Evolutionary conservation across 768 basidiomycete genomes (phyloP).

Genomic region (Phylloporus arenicola): DNA sequence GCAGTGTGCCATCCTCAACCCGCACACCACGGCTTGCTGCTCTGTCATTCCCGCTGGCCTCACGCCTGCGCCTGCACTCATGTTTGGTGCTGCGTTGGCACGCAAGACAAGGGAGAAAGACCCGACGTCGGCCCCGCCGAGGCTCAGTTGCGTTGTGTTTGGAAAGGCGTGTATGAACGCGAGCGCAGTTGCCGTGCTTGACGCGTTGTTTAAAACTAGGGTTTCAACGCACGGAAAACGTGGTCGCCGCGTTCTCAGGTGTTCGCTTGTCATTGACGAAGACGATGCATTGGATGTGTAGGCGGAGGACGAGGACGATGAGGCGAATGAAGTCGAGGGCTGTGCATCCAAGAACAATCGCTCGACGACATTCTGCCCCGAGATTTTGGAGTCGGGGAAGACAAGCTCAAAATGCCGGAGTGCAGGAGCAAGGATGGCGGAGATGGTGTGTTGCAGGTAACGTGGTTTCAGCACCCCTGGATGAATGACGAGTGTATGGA

Average conservation of each 20-base stretch:
- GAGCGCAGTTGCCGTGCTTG: constrained; percentile 18
- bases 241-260: constrained; percentile 11
- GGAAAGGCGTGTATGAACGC: constrained; percentile 28
- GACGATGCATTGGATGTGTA: not conserved
- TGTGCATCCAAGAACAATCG: constrained; percentile 18
- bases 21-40: not conserved
- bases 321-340: not conserved
- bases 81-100: not conserved
- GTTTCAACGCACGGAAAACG: constrained; percentile 26
- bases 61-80: not conserved
- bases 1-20: not conserved
- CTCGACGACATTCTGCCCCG: constrained; percentile 24
- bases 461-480: constrained; percentile 29
- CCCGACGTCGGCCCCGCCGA: constrained; percentile 26
- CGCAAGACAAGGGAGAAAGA: constrained; percentile 18
- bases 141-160: constrained; percentile 11
- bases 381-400: constrained; percentile 27
- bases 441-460: constrained; percentile 27
- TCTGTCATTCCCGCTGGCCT: not conserved
- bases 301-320: constrained; percentile 2
- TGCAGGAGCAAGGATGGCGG: constrained; percentile 24
- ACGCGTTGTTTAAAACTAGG: constrained; percentile 23
- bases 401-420: constrained; percentile 31
- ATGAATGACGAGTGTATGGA: constrained; percentile 28
- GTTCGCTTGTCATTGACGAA: not conserved